phyloP scores from a whole-genome alignment of 371 early-diverging fungal species.

The Zychaea mexicana region DNA sequence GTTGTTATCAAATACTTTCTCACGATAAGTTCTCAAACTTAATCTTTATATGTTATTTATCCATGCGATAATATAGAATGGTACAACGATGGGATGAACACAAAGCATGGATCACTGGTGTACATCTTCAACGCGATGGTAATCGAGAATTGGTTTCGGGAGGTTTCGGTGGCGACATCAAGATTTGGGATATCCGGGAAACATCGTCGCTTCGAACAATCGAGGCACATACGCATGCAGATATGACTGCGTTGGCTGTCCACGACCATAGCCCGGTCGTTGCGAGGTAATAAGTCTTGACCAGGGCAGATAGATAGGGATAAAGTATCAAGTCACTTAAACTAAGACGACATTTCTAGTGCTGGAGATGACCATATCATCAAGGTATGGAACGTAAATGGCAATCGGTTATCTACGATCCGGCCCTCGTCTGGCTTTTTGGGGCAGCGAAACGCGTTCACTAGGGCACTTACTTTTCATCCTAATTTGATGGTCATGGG shows the following conservation, averaged over 20 bases:
- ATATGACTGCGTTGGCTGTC: conserved; percentile 68
- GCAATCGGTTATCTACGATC: conserved; percentile 52
- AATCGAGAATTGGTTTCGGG: conserved; percentile 64
- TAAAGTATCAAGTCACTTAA: too few species aligned
- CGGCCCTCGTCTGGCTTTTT: conserved; percentile 65
- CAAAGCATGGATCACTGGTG: conserved; percentile 61
- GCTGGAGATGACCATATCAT: conserved; percentile 66
- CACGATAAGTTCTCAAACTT: background rate
- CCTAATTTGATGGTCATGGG: conserved; percentile 60
- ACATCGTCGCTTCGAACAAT: conserved; percentile 52
- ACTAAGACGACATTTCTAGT: conserved; percentile 36
- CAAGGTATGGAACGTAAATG: conserved; percentile 67
- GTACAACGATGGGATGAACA: conserved; percentile 71
- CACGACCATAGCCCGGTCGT: conserved; percentile 74
- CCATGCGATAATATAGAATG: conserved; percentile 33
- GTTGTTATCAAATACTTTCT: background rate
- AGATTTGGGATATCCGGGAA: conserved; percentile 84
- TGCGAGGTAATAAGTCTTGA: conserved; percentile 54
- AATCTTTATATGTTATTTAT: background rate
- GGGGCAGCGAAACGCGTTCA: conserved; percentile 48
- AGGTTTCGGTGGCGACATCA: conserved; percentile 70
- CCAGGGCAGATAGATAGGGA: background rate
- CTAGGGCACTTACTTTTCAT: conserved; percentile 56
- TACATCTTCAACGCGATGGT: conserved; percentile 67
- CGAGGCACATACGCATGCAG: conserved; percentile 48